A percentile compares a stretch with the other conserved stretches of the same genome.
Evolutionary conservation across 1,284 basidiomycete genomes (phyloP).

Genomic region (Sanghuangporus baumii): DNA sequence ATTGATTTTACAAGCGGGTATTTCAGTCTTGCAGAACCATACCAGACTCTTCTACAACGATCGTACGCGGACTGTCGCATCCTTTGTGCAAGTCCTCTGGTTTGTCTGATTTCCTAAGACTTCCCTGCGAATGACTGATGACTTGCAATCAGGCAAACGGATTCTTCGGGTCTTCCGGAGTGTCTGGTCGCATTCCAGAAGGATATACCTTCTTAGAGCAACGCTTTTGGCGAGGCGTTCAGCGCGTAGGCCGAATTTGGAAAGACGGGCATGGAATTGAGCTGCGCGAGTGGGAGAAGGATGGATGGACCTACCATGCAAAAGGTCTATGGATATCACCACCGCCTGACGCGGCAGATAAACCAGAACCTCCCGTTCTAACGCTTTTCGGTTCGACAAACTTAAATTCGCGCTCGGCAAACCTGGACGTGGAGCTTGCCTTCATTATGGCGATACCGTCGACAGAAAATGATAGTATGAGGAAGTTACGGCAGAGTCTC

Average conservation of each 20-base stretch:
- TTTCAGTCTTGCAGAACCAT: constrained; percentile 84
- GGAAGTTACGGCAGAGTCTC: constrained; percentile 32
- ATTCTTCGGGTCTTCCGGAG: constrained; percentile 84
- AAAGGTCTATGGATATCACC: constrained; percentile 93
- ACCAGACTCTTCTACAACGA: constrained; percentile 71
- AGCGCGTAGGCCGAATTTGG: constrained; percentile 46
- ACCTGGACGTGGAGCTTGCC: constrained; percentile 91
- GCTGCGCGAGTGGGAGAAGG: constrained; percentile 63
- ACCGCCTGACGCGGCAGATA: constrained; percentile 22
- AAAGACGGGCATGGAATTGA: constrained; percentile 44
- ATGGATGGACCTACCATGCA: constrained; percentile 98
- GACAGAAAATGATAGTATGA: constrained; percentile 15
- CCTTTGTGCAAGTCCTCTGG: constrained; percentile 84
- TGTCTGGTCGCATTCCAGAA: constrained; percentile 91
- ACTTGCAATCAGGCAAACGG: constrained; percentile 74
- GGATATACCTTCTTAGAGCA: constrained; percentile 89
- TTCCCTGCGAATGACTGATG: neutral
- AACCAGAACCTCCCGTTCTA: constrained; percentile 50
- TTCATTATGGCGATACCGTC: constrained; percentile 77
- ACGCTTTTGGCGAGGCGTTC: constrained; percentile 73
- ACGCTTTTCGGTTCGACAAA: constrained; percentile 97
- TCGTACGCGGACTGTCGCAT: constrained; percentile 63
- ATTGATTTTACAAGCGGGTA: constrained; percentile 91
- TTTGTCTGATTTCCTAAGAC: constrained; percentile 28
- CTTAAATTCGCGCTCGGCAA: constrained; percentile 86